Evolutionary conservation across 2,329 filamentous ascomycete species (phyloP).

Genomic region (Aciculosporium take): DNA sequence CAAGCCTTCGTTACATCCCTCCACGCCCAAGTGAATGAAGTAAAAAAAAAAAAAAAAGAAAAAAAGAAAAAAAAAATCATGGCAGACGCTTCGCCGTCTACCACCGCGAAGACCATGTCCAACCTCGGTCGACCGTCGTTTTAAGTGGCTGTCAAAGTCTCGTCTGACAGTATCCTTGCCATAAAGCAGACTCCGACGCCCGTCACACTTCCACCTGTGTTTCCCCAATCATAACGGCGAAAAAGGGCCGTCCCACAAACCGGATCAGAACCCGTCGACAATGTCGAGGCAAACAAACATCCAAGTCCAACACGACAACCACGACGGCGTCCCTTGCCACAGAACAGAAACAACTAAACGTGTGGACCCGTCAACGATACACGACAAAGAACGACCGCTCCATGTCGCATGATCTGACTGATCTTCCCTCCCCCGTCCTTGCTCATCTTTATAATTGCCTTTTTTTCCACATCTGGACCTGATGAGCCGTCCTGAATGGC

Average conservation of each 20-base stretch:
- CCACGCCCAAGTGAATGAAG: too few species aligned
- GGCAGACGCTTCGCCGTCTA: background rate
- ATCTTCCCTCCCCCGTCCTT: background rate
- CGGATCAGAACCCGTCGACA: background rate
- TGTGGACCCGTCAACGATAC: constrained; percentile 1
- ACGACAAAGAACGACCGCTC: background rate
- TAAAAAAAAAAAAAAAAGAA: background rate
- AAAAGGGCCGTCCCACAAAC: background rate
- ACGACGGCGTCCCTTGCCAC: background rate
- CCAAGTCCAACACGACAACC: constrained; percentile 1
- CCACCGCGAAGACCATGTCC: background rate
- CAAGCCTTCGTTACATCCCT: too few species aligned
- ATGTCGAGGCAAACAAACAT: constrained; percentile 4
- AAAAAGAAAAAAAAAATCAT: background rate
- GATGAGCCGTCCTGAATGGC: background rate
- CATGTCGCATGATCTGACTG: background rate
- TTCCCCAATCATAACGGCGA: background rate
- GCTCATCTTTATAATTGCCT: background rate
- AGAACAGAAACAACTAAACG: background rate
- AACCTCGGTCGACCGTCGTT: background rate
- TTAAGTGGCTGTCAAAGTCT: background rate
- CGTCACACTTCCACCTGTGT: background rate
- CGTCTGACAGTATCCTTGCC: background rate
- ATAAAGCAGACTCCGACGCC: constrained; percentile 1
- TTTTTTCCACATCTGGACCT: background rate